Evolutionary conservation across 179 eudicot species (phyloP), one percentile per base, ranked within the genome.

Genomic region (Silene coronaria): DNA sequence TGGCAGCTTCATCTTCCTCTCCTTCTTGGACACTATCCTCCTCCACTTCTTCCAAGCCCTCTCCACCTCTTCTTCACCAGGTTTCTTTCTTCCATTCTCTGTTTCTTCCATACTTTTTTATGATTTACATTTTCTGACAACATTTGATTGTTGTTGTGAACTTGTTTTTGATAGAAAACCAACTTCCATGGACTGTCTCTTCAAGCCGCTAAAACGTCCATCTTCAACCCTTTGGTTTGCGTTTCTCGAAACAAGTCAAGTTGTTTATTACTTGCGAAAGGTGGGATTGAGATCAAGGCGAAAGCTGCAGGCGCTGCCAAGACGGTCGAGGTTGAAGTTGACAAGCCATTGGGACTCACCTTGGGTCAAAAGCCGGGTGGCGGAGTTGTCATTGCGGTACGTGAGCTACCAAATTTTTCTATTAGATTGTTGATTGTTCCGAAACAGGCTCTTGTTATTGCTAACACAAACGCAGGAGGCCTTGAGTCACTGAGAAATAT

Each of bases 351-450:
- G 79, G 99, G 99, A 26, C 89, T 95, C 57, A 87, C 97, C 68
- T 78, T 95, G 74, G 99, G 99, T 27, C 98, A 86, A 65, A 94
- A 90, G 85, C 84, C 86, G 45, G 96, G 91, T 60, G 99, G 97
- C 61, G 96, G 96, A n/a, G 97, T 95, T 24, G 80, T 89, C 84
- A 92, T 95, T 87, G 86, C 97, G 67, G 98, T 94, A 19, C 78
- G 90, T 78, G n/a, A 21, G 32, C 22, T 23, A 27, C 9, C 63
- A 17, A 3, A 2, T 51, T 51, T 16, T 7, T 42, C 48, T 51
- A 51, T 6, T 51, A 38, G 1, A 38, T 38, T 38, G 42, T 36
- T 34, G n/a, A n/a, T n/a, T n/a, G n/a, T n/a, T n/a, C 32, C 1
- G 32, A 28, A 28, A 28, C 32, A 28, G 32, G 2, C 48, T 2